phyloP scores from a whole-genome alignment of 2,329 filamentous ascomycete genomes.

The Acephala macrosclerotiorum region DNA sequence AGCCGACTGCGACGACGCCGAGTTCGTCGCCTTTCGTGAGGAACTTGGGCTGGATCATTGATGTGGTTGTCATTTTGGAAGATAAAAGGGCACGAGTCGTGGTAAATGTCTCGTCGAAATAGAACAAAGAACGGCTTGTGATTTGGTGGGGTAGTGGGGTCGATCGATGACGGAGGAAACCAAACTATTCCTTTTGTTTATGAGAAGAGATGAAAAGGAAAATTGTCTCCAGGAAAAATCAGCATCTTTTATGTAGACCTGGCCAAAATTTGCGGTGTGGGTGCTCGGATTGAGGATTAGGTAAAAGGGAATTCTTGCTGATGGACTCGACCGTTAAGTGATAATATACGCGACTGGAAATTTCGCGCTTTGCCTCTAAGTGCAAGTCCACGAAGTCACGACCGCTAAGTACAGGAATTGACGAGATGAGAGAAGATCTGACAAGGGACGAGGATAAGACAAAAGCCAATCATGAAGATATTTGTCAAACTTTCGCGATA shows the following conservation, averaged over 20 bases:
- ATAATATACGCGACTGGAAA: constrained; percentile 33
- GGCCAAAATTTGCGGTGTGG: constrained; percentile 8
- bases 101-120: neutral
- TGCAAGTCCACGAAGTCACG: constrained; percentile 20
- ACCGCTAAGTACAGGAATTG: constrained; percentile 35
- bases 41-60: constrained; percentile 65
- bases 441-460: constrained; percentile 33
- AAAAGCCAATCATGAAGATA: constrained; percentile 28
- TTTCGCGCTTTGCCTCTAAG: constrained; percentile 19
- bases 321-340: constrained; percentile 34
- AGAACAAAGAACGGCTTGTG: constrained; percentile 5
- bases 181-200: constrained; percentile 4
- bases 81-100: neutral
- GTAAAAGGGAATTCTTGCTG: constrained; percentile 26
- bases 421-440: constrained; percentile 22
- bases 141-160: constrained; percentile 25
- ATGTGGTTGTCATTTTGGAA: constrained; percentile 42
- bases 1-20: constrained; percentile 92
- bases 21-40: constrained; percentile 81
- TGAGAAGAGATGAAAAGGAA: constrained; percentile 9
- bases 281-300: constrained; percentile 24
- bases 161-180: neutral
- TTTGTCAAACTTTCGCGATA: constrained; percentile 29
- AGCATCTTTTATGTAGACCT: neutral
- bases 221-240: neutral